Evolutionary conservation across 176 grass and related monocot genomes (phyloP).

Genomic region (Phragmites australis): DNA sequence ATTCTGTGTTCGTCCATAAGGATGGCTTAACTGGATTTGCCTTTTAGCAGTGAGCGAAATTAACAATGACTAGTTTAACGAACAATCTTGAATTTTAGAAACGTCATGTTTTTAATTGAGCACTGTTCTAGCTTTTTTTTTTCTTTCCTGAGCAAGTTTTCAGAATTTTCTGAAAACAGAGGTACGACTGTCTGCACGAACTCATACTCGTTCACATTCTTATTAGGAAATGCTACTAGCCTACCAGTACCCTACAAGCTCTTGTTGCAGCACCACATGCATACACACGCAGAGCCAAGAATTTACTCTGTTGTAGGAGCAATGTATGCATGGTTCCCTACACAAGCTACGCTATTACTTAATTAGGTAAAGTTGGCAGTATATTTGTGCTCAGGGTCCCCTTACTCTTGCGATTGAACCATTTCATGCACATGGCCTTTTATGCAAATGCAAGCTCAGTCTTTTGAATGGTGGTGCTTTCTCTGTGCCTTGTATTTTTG

Average conservation of each 20-base stretch:
- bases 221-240: not conserved
- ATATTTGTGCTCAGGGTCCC: not conserved
- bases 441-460: not conserved
- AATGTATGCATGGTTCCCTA: not conserved
- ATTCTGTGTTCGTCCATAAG: not conserved
- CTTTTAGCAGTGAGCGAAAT: not conserved
- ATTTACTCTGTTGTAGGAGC: not conserved
- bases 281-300: not conserved
- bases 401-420: not conserved
- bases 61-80: not conserved
- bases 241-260: not conserved
- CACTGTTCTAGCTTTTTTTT: not conserved
- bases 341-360: not conserved
- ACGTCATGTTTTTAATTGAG: not conserved
- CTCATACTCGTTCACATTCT: not conserved
- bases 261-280: not conserved
- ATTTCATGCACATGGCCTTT: not conserved
- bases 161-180: not conserved
- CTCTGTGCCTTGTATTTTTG: not conserved
- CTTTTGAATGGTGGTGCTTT: constrained; percentile 1
- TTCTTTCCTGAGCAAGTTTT: not conserved
- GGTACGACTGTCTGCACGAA: not conserved
- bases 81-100: not conserved
- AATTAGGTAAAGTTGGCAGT: not conserved
- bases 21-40: not conserved